Evolutionary conservation across 139 green algal genomes (phyloP).

Genomic region (Edaphochlamys debaryana): DNA sequence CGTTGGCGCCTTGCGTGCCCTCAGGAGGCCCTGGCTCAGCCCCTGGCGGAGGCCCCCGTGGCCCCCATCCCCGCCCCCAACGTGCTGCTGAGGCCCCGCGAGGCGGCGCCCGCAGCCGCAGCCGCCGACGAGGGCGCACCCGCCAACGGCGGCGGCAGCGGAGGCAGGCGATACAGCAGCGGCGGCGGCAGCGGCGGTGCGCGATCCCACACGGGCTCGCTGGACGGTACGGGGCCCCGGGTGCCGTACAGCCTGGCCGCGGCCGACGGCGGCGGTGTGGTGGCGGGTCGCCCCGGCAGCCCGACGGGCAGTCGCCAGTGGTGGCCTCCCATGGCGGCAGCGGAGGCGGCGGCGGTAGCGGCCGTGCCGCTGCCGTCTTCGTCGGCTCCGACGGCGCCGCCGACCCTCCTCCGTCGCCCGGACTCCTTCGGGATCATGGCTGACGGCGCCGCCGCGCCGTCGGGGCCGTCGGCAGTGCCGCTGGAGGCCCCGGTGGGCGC

Average conservation of each 20-base stretch:
- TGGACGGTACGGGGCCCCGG: background rate
- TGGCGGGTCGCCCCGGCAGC: background rate
- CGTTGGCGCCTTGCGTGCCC: no score
- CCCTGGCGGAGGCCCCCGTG: background rate
- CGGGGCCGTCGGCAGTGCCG: background rate
- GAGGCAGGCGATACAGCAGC: background rate
- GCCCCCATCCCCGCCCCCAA: slow-evolving; percentile 31
- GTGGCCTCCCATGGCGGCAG: background rate
- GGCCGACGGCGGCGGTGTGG: background rate
- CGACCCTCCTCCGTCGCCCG: no score
- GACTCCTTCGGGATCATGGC: no score
- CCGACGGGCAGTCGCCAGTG: background rate
- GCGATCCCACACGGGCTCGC: background rate
- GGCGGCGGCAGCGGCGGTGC: background rate
- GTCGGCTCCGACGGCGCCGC: no score
- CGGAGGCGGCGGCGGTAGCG: background rate
- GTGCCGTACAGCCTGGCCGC: slow-evolving; percentile 27
- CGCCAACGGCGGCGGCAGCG: background rate
- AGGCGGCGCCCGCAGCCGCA: background rate
- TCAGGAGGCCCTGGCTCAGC: slow-evolving; percentile 27
- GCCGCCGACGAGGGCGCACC: background rate
- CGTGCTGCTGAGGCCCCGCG: slow-evolving; percentile 17
- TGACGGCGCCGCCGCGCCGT: no score
- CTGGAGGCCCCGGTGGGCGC: no score
- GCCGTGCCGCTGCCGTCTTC: no score